A percentile compares a stretch with the other conserved stretches of the same genome.
Conservation (phyloP, 306 rosid species). For the Elaeagnus macrophylla region DNA sequence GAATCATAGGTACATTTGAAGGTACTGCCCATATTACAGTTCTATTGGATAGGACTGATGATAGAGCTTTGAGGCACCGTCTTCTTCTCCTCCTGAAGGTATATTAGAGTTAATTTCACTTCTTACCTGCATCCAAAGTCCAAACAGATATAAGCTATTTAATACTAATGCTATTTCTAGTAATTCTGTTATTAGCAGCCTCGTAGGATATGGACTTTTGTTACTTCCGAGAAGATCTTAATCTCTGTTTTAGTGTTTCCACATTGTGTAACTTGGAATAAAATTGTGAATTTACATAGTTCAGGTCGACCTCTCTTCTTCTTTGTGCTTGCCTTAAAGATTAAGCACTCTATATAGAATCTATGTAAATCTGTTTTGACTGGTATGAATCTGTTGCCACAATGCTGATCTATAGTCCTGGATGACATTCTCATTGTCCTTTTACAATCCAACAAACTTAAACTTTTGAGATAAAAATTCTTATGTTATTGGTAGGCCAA, state of each 20-base stretch:
- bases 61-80: conserved; percentile 97
- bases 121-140: background rate
- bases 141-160: conserved; percentile 1
- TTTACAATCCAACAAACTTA: no score
- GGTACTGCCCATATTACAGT: conserved; percentile 93
- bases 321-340: background rate
- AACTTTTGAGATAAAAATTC: background rate
- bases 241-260: background rate
- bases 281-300: background rate
- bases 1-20: conserved; percentile 78
- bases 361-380: no score
- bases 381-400: no score
- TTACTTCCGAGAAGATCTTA: background rate
- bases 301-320: background rate
- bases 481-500: background rate
- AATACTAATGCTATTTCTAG: background rate
- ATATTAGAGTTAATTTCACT: conserved; percentile 9
- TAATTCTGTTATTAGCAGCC: background rate
- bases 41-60: conserved; percentile 96
- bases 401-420: background rate
- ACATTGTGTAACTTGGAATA: background rate
- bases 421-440: background rate
- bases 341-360: no score
- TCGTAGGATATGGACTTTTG: background rate
- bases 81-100: conserved; percentile 97